phyloP scores from a whole-genome alignment of 2,329 filamentous ascomycete species.

The Aspergillus japonicus region DNA sequence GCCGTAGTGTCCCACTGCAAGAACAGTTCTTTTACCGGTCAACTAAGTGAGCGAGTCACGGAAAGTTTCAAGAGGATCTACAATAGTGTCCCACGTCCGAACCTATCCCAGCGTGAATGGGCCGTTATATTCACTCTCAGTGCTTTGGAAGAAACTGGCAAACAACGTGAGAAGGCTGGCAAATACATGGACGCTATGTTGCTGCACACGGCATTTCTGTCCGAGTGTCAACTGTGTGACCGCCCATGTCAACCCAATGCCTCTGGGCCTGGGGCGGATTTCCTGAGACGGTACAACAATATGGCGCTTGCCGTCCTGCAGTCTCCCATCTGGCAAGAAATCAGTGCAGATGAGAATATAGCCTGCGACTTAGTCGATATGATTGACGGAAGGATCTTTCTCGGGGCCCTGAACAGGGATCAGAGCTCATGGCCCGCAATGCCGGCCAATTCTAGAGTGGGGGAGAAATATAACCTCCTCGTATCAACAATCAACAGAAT shows the following conservation, averaged over 20 bases:
- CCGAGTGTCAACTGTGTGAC: constrained; percentile 21
- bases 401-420: constrained; percentile 11
- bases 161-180: not conserved
- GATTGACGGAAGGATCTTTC: constrained; percentile 55
- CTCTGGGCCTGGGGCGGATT: constrained; percentile 1
- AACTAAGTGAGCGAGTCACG: not conserved
- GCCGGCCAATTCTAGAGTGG: constrained; percentile 11
- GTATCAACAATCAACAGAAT: constrained; percentile 3
- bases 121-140: constrained; percentile 18
- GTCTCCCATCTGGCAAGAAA: constrained; percentile 36
- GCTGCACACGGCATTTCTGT: constrained; percentile 22
- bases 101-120: constrained; percentile 24
- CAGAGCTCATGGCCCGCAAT: not conserved
- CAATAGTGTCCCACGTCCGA: not conserved
- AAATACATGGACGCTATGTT: constrained; percentile 16
- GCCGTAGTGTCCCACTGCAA: no score
- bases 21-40: not conserved
- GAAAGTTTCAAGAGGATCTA: not conserved
- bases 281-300: constrained; percentile 39
- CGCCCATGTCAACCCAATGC: constrained; percentile 8
- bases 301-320: constrained; percentile 39
- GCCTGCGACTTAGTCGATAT: constrained; percentile 54
- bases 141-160: constrained; percentile 13
- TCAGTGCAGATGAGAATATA: constrained; percentile 20
- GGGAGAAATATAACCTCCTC: constrained; percentile 16